Percentiles rank a stretch among this genome's conserved stretches.
These are phyloP conservation scores for Vigna trinervia DNA, from an alignment of 306 rosid species.

Conservation along the genomic window DNA sequence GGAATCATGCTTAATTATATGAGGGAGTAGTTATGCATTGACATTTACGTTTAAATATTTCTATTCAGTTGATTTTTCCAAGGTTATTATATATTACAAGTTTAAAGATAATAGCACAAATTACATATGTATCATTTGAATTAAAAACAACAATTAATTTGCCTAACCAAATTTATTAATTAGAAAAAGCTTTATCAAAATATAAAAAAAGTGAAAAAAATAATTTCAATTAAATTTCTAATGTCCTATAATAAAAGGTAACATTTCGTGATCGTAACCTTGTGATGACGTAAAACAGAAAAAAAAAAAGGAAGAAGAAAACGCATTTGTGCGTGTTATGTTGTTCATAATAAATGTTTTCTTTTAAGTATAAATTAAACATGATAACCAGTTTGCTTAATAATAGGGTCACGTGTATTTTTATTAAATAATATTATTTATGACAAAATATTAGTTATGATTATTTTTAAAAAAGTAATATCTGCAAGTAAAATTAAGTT, in stretches of 20 bases:
- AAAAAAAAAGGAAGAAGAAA: not conserved
- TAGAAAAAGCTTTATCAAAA: not conserved
- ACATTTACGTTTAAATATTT: not conserved
- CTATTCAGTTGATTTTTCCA: not conserved
- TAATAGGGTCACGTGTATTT: too few species aligned
- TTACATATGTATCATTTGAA: not conserved
- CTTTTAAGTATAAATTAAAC: not conserved
- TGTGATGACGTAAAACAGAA: not conserved
- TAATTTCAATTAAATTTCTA: not conserved
- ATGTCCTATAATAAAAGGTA: not conserved
- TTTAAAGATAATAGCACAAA: not conserved
- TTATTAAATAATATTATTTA: too few species aligned
- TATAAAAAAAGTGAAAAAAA: not conserved
- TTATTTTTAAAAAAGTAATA: too few species aligned
- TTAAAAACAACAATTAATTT: not conserved
- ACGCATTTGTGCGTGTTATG: not conserved
- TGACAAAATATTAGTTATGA: too few species aligned
- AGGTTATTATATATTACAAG: too few species aligned
- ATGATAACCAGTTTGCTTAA: too few species aligned
- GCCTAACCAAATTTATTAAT: not conserved
- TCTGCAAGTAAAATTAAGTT: too few species aligned
- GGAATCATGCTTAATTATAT: not conserved
- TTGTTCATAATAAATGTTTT: not conserved
- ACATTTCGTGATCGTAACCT: not conserved
- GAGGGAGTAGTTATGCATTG: constrained; percentile 13